Evolutionary conservation across 306 rosid genomes (phyloP).

Genomic region (Acacia acuminata): DNA sequence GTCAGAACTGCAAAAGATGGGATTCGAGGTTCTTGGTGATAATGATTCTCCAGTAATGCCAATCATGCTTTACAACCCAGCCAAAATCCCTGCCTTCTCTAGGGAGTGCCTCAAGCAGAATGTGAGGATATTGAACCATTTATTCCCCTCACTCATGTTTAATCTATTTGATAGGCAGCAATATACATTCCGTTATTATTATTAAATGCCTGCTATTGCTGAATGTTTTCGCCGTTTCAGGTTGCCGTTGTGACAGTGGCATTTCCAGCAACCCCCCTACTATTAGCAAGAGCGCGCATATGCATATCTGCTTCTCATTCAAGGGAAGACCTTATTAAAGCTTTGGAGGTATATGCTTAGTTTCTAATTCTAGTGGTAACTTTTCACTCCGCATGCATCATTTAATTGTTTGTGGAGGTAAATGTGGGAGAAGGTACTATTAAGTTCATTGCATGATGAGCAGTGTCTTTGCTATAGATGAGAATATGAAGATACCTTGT

Average conservation of each 20-base stretch:
- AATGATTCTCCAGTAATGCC: slow-evolving; percentile 91
- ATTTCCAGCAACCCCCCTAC: slow-evolving; percentile 90
- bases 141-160: slow-evolving; percentile 1
- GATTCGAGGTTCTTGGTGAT: slow-evolving; percentile 85
- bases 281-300: slow-evolving; percentile 88
- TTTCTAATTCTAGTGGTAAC: not conserved
- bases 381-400: not conserved
- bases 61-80: slow-evolving; percentile 91
- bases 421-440: slow-evolving; percentile 2
- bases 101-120: slow-evolving; percentile 87
- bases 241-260: slow-evolving; percentile 92
- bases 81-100: slow-evolving; percentile 94
- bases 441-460: slow-evolving; percentile 2
- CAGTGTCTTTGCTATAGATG: slow-evolving; percentile 2
- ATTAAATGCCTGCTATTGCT: slow-evolving; percentile 20
- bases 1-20: slow-evolving; percentile 91
- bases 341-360: slow-evolving; percentile 64
- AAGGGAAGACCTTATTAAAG: slow-evolving; percentile 76
- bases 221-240: slow-evolving; percentile 39
- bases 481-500: slow-evolving; percentile 3
- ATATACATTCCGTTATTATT: not conserved
- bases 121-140: slow-evolving; percentile 52
- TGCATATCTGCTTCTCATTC: slow-evolving; percentile 95
- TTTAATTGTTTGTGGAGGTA: slow-evolving; percentile 4
- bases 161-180: not conserved